Evolutionary conservation across 257 asterid genomes (phyloP).

Genomic region (Henckelia pumila): DNA sequence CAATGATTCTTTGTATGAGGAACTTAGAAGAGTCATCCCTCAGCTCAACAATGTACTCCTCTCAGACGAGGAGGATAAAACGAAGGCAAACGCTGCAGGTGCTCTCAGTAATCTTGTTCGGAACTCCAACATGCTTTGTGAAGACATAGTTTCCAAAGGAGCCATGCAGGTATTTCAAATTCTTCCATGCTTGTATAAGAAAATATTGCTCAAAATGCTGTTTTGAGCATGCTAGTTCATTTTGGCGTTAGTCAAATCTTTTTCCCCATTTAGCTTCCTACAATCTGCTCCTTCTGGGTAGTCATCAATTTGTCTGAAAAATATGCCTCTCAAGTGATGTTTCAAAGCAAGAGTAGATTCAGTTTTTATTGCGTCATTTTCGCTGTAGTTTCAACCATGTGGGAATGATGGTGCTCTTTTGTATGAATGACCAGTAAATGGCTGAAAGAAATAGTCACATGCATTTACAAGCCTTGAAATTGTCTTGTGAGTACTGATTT

Average conservation of each 20-base stretch:
- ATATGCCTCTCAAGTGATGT: not conserved
- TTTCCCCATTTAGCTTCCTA: not conserved
- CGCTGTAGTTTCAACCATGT: not conserved
- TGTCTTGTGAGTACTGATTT: not conserved
- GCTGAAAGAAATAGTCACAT: not conserved
- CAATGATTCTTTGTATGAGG: slow-evolving; percentile 78
- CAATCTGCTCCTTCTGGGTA: not conserved
- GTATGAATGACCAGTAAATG: not conserved
- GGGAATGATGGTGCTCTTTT: not conserved
- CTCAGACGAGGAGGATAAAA: slow-evolving; percentile 90
- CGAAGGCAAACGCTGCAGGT: slow-evolving; percentile 98
- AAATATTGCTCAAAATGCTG: not conserved
- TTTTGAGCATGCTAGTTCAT: not conserved
- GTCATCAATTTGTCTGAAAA: not conserved
- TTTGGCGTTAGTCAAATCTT: not conserved
- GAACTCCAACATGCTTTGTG: slow-evolving; percentile 89
- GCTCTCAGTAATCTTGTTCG: slow-evolving; percentile 97
- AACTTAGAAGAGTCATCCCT: slow-evolving; percentile 85
- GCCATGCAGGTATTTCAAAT: slow-evolving; percentile 74
- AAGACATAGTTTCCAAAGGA: slow-evolving; percentile 87
- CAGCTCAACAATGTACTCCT: slow-evolving; percentile 71
- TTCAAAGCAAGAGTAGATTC: not conserved
- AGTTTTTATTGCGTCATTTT: not conserved
- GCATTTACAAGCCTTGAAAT: too few species aligned
- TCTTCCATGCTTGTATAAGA: not conserved